A percentile compares a stretch with the other conserved stretches of the same genome.
Conservation (phyloP, 2,329 filamentous ascomycete genomes). For the Aspergillus aculeatus region DNA sequence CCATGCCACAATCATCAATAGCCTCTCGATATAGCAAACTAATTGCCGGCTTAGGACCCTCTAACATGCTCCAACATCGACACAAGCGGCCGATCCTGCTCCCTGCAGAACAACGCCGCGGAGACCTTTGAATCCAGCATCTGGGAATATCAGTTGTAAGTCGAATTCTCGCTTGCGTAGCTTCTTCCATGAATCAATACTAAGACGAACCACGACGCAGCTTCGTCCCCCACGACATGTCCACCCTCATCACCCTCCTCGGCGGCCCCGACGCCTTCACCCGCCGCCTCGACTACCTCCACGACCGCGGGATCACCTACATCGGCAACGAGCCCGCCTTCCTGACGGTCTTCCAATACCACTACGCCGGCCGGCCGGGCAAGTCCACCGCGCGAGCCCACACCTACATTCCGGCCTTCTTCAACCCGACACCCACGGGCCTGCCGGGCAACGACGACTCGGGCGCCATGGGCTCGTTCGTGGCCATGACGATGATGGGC, state of each 20-base stretch:
- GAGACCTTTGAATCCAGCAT: constrained; percentile 39
- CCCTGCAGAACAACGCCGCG: constrained; percentile 31
- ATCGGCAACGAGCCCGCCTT: constrained; percentile 66
- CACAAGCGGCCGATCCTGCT: constrained; percentile 39
- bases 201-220: constrained; percentile 44
- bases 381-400: constrained; percentile 53
- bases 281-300: constrained; percentile 61
- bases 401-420: constrained; percentile 63
- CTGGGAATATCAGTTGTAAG: constrained; percentile 50
- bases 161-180: constrained; percentile 32
- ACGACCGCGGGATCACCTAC: constrained; percentile 63
- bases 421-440: constrained; percentile 56
- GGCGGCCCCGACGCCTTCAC: constrained; percentile 59
- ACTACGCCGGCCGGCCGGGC: constrained; percentile 65
- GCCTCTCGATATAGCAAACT: background rate
- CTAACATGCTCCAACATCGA: constrained; percentile 57
- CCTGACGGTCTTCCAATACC: constrained; percentile 65
- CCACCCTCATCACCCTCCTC: constrained; percentile 55
- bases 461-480: constrained; percentile 68
- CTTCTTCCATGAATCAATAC: background rate
- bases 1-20: background rate
- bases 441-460: constrained; percentile 69
- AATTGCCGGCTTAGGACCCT: constrained; percentile 49
- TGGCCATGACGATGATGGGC: constrained; percentile 67
- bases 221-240: constrained; percentile 56